Conservation (phyloP, 2,329 filamentous ascomycete species). For the Trichoderma gracile region DNA sequence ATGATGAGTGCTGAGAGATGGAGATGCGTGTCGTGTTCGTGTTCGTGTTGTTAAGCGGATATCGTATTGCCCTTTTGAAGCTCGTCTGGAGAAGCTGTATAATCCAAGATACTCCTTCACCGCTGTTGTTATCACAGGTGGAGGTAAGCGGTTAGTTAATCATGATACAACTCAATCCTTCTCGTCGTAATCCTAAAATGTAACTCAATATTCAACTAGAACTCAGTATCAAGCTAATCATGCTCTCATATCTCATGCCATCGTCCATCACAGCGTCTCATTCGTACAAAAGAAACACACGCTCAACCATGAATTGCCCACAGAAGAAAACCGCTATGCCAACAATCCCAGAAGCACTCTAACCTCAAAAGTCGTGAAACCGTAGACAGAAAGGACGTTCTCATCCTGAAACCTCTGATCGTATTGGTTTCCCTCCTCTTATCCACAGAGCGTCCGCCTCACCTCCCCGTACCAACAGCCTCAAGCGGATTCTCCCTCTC, state of each 20-base stretch:
- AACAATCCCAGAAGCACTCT: not conserved
- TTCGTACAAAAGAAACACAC: not conserved
- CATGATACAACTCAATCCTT: no score
- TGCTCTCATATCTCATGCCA: not conserved
- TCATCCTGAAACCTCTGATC: not conserved
- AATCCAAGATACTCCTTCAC: not conserved
- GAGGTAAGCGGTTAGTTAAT: not conserved
- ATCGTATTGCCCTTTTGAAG: no score
- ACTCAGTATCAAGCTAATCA: not conserved
- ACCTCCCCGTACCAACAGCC: not conserved
- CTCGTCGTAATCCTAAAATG: not conserved
- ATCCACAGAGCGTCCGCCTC: not conserved
- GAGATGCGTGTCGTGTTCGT: conserved; percentile 11
- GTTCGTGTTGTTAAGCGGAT: not conserved
- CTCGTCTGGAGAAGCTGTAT: not conserved
- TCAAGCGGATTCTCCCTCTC: conserved; percentile 39
- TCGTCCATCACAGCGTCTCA: not conserved
- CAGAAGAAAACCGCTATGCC: not conserved
- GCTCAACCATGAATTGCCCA: not conserved
- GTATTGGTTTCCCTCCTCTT: no score
- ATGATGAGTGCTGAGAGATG: conserved; percentile 31
- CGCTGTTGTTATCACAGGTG: not conserved
- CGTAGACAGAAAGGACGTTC: not conserved
- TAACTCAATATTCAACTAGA: conserved; percentile 10
- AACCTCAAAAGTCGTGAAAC: not conserved